Evolutionary conservation across 371 early-diverging fungal species (phyloP), one percentile per base, ranked within the genome.

Genomic region (Mortierella sp.): DNA sequence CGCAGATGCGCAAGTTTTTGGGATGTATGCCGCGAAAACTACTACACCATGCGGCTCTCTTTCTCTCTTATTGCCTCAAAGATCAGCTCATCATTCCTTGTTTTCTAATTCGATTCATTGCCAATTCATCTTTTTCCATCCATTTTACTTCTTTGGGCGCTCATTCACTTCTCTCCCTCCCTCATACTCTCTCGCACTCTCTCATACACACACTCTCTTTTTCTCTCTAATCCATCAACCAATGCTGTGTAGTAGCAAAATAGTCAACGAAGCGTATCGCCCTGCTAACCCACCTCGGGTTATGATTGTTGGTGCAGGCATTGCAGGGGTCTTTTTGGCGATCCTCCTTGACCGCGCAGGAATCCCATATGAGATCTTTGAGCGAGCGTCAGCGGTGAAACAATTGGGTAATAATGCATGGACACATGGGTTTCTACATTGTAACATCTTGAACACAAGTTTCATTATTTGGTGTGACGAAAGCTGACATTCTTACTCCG

Each of bases 251-350:
- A 43, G n/a, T 7, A 22, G 8, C 28, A 66, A 28, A 16, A 66
- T 61, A 45, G 33, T 38, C 21, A 52, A 69, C 4, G 41, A 61
- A 24, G 62, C 45, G 1, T 68, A 68, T 33, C 50, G 19, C 19
- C 52, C 69, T 16, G 41, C 47, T 47, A 61, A 9, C 36, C 69
- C 69, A 19, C 69, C 69, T 16, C 61, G 60, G 19, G 68, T 74
- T 36, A 58, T 74, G 11, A 69, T 74, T 33, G 74, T 69, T 16
- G 69, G 74, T 16, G 74, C 69, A 19, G 74, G 69, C n/a, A 57
- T 74, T 22, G 63, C 60, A 10, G 74, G 74, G n/a, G 33, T 67
- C 33, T 58, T 74, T n/a, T 65, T 74, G 16, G 69, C 55, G 6
- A 68, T 68, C 36, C 69, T 74, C 5, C 68, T 74, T 45, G 69